Percentiles rank a stretch among this genome's conserved stretches.
Evolutionary conservation across 192 early-diverging fungal species (phyloP).

Genomic region (Coemansia sp.): DNA sequence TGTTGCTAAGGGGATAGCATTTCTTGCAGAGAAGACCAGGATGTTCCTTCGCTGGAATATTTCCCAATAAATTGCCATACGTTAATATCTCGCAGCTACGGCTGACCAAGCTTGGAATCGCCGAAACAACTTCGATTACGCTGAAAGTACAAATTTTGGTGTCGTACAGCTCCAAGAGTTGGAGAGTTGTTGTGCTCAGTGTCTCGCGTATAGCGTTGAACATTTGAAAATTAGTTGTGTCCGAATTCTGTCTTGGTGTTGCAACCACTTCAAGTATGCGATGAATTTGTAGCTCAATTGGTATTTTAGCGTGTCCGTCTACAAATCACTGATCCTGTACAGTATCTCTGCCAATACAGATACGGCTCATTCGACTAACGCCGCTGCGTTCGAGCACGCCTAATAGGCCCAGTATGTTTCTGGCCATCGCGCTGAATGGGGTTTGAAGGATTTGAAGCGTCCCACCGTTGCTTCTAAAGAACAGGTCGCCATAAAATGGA

Average conservation of each 20-base stretch:
- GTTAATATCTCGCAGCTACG: too few species aligned
- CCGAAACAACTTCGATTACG: too few species aligned
- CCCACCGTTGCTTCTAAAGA: not conserved
- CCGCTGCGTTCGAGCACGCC: not conserved
- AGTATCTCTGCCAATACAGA: not conserved
- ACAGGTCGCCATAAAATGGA: not conserved
- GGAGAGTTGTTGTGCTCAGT: too few species aligned
- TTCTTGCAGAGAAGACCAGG: not conserved
- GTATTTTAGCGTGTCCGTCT: too few species aligned
- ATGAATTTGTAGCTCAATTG: too few species aligned
- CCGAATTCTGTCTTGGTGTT: too few species aligned
- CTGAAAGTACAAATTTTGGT: too few species aligned
- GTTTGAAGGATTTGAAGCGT: not conserved
- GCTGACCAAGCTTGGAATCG: too few species aligned
- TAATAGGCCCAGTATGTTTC: not conserved
- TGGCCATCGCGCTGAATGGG: not conserved
- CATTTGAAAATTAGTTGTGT: too few species aligned
- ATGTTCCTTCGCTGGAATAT: not conserved
- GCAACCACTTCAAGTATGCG: too few species aligned
- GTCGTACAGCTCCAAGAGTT: too few species aligned
- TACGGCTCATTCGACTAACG: not conserved
- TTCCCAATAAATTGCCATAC: conserved; percentile 17
- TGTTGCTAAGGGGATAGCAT: not conserved
- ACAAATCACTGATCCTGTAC: not conserved
- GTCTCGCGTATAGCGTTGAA: too few species aligned